phyloP scores from a whole-genome alignment of 805 yeast genomes.

The Peterozyma xylosa region DNA sequence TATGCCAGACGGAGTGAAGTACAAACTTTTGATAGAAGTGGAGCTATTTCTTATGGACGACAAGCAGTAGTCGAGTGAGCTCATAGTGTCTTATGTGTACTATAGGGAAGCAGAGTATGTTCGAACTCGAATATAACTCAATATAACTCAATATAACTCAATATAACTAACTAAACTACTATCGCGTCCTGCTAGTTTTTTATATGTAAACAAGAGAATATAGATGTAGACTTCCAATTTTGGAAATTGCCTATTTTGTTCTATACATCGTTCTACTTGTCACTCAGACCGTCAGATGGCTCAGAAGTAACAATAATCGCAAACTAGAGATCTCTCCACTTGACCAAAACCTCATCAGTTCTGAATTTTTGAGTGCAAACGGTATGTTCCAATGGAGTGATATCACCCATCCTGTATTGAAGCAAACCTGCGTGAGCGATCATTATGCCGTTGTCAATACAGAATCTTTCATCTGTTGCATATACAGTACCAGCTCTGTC shows the following conservation, averaged over 20 bases:
- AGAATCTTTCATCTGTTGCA: slow-evolving; percentile 95
- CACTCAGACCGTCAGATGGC: too few species aligned
- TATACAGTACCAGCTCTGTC: slow-evolving; percentile 85
- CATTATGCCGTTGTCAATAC: slow-evolving; percentile 98
- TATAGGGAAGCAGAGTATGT: neutral
- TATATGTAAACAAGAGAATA: too few species aligned
- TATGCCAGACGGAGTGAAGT: slow-evolving; percentile 52
- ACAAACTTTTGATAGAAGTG: slow-evolving; percentile 31
- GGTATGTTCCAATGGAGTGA: slow-evolving; percentile 51
- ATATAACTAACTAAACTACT: neutral
- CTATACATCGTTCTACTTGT: too few species aligned
- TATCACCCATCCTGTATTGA: slow-evolving; percentile 76
- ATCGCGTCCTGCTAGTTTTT: neutral
- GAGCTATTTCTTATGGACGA: slow-evolving; percentile 29
- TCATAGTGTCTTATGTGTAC: neutral
- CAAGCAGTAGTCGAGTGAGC: slow-evolving; percentile 19
- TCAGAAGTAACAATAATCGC: too few species aligned
- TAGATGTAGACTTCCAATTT: too few species aligned
- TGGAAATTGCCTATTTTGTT: too few species aligned
- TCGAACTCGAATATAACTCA: neutral
- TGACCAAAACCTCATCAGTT: slow-evolving; percentile 87
- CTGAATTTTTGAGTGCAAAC: slow-evolving; percentile 91
- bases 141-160: neutral
- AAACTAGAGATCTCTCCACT: slow-evolving; percentile 68
- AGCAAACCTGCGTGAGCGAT: slow-evolving; percentile 96